Conservation (phyloP, 257 asterid species). For the Buddleja alternifolia region DNA sequence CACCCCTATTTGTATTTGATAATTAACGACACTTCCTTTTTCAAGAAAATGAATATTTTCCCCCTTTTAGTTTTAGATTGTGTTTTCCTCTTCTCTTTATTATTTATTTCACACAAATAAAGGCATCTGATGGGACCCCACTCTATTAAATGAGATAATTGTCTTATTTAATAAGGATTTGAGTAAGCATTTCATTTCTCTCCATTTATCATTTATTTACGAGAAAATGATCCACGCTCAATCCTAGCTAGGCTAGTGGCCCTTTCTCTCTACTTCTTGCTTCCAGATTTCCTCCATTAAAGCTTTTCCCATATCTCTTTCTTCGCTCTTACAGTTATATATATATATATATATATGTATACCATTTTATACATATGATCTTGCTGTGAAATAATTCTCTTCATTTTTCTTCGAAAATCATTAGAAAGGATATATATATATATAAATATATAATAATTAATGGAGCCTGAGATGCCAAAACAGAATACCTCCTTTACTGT, state of each 20-base stretch:
- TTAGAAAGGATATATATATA: background rate
- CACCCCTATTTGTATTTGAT: no score
- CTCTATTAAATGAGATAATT: background rate
- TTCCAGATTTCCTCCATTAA: background rate
- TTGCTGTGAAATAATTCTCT: no score
- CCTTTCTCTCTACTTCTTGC: background rate
- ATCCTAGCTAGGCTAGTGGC: no score
- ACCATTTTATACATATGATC: no score
- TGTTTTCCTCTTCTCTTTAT: no score
- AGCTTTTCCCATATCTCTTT: background rate
- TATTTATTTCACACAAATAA: no score
- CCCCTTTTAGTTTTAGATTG: background rate
- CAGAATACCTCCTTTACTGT: background rate
- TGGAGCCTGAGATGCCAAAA: constrained; percentile 32
- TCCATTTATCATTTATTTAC: background rate
- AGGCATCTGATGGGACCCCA: no score
- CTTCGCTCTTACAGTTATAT: no score
- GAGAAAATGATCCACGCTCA: background rate
- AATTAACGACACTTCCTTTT: no score
- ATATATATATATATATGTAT: no score
- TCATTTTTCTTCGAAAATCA: background rate
- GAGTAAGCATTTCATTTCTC: background rate
- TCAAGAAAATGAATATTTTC: no score
- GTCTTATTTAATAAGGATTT: background rate
- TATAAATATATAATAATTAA: background rate